Evolutionary conservation across 352 stramenopile species (phyloP).

Genomic region (Globisporangium cederbergense): DNA sequence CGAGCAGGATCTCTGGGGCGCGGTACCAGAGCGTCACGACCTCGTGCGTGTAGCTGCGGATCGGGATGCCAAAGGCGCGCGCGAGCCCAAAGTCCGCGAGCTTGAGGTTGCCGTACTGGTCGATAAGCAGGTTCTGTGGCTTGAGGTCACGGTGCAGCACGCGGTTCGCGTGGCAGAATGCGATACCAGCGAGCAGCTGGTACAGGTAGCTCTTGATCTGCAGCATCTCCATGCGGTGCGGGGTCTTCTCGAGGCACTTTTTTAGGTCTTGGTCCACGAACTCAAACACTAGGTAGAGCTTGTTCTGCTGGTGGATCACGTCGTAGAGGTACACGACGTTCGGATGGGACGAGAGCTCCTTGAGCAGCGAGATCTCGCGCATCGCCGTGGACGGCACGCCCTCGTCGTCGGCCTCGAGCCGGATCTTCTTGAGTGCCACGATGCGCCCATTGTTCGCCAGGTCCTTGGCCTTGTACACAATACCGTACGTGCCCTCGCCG

Average conservation of each 20-base stretch:
- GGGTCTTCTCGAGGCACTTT: constrained; percentile 89
- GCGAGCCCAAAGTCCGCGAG: constrained; percentile 92
- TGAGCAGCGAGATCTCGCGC: constrained; percentile 95
- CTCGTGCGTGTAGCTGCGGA: constrained; percentile 91
- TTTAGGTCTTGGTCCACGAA: constrained; percentile 88
- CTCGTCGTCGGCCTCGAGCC: constrained; percentile 91
- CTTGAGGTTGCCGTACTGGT: constrained; percentile 87
- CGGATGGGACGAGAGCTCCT: constrained; percentile 92
- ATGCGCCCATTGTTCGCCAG: constrained; percentile 78
- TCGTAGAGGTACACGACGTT: constrained; percentile 92
- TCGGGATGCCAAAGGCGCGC: constrained; percentile 82
- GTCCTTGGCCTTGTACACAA: constrained; percentile 97
- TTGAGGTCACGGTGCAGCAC: constrained; percentile 98
- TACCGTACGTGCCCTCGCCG: constrained; percentile 94
- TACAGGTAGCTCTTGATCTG: constrained; percentile 87
- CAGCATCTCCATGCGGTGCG: constrained; percentile 82
- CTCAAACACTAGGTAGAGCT: constrained; percentile 87
- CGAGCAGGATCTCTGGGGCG: constrained; percentile 92
- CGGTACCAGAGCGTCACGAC: constrained; percentile 97
- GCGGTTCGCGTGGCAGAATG: constrained; percentile 94
- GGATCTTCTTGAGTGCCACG: constrained; percentile 94
- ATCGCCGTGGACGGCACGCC: constrained; percentile 98
- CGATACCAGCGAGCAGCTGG: constrained; percentile 79
- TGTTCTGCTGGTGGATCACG: constrained; percentile 83
- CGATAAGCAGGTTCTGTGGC: constrained; percentile 94